These are phyloP conservation scores for Ogataea trehaloabstinens DNA, from an alignment of 805 yeast species.

Conservation along the genomic window DNA sequence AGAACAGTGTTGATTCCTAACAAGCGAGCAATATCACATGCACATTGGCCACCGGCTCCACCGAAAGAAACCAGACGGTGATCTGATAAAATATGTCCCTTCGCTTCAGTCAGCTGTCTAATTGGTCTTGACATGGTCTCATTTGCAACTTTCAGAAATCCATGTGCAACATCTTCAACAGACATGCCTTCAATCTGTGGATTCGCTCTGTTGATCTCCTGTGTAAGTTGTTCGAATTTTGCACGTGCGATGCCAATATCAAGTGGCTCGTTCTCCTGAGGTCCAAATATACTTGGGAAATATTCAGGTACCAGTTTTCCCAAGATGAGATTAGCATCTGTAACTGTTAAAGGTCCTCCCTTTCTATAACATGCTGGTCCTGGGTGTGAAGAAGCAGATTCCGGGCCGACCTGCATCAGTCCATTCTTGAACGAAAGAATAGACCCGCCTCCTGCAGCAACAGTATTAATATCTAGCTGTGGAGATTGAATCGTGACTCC, in stretches of 20 bases:
- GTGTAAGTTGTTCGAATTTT: constrained; percentile 55
- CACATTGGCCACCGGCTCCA: constrained; percentile 94
- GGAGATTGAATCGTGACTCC: constrained; percentile 84
- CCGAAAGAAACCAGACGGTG: constrained; percentile 84
- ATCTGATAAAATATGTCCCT: constrained; percentile 62
- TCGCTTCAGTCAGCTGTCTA: constrained; percentile 79
- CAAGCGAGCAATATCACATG: constrained; percentile 68
- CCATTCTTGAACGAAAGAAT: constrained; percentile 67
- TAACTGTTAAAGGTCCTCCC: constrained; percentile 79
- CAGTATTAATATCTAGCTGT: constrained; percentile 76
- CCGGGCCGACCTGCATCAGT: constrained; percentile 80
- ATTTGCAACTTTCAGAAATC: constrained; percentile 80
- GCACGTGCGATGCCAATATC: constrained; percentile 51
- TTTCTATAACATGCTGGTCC: constrained; percentile 88
- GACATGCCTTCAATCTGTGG: constrained; percentile 42
- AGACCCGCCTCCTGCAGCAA: constrained; percentile 86
- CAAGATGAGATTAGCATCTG: constrained; percentile 76
- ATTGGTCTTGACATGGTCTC: constrained; percentile 92
- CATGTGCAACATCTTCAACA: constrained; percentile 71
- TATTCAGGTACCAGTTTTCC: constrained; percentile 72
- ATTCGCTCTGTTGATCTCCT: constrained; percentile 52
- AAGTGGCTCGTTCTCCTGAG: constrained; percentile 67
- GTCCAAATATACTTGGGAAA: constrained; percentile 83
- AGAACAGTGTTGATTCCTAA: constrained; percentile 68
- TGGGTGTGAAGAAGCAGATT: constrained; percentile 83